Conservation (phyloP, 768 basidiomycete genomes). For the Russula earlei region DNA sequence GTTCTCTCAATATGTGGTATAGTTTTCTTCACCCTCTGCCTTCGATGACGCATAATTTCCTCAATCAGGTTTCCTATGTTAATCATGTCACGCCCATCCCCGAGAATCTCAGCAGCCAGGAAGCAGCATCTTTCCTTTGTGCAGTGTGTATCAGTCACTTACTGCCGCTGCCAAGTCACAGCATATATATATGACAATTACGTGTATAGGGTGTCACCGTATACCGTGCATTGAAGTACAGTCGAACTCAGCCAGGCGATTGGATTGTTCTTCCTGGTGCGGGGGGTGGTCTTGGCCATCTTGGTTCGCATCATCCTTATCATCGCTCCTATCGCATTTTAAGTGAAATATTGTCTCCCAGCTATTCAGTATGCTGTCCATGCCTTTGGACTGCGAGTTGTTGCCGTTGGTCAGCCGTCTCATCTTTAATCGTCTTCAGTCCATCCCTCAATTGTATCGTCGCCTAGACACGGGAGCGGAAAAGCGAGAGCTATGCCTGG, state of each 20-base stretch:
- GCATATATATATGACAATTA: not conserved
- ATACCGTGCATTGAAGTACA: conserved; percentile 76
- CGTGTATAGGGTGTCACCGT: conserved; percentile 64
- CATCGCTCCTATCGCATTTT: not conserved
- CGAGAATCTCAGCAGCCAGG: conserved; percentile 49
- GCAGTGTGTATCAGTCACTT: conserved; percentile 38
- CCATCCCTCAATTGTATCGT: not conserved
- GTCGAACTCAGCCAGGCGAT: conserved; percentile 54
- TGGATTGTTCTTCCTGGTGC: conserved; percentile 73
- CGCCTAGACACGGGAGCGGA: conserved; percentile 57
- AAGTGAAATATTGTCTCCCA: conserved; percentile 17
- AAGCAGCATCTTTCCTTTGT: conserved; percentile 68
- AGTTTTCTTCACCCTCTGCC: conserved; percentile 15
- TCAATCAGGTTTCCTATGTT: conserved; percentile 50
- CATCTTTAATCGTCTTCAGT: not conserved
- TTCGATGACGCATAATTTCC: not conserved
- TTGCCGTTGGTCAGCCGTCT: conserved; percentile 50
- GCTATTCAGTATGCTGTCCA: conserved; percentile 68
- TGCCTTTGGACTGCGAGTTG: conserved; percentile 67
- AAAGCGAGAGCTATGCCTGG: conserved; percentile 50
- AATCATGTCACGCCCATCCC: conserved; percentile 76
- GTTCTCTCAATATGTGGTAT: conserved; percentile 55
- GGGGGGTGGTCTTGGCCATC: conserved; percentile 75
- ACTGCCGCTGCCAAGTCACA: not conserved
- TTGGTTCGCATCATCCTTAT: conserved; percentile 35